Evolutionary conservation across 169 alveolate species (phyloP).

Genomic region (Perkinsus olseni): DNA sequence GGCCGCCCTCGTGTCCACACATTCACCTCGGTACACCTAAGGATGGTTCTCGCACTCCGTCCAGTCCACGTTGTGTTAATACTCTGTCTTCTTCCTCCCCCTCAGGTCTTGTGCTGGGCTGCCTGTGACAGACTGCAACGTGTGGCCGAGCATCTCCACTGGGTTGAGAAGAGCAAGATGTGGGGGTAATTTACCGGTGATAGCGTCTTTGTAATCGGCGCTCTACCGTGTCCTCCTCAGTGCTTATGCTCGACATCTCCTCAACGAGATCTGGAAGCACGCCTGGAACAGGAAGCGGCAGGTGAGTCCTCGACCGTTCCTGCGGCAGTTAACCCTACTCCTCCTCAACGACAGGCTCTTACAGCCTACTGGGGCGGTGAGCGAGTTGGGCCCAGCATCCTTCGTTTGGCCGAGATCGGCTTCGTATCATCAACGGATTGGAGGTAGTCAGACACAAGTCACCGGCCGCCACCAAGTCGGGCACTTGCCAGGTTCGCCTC

Average conservation of each 20-base stretch:
- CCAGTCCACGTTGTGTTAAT: too few species aligned
- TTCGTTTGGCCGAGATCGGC: not conserved
- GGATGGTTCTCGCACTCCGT: too few species aligned
- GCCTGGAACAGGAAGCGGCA: constrained; percentile 6
- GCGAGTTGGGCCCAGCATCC: not conserved
- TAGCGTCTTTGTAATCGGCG: too few species aligned
- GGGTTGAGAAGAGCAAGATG: constrained; percentile 1
- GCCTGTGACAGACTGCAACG: not conserved
- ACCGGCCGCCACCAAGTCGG: not conserved
- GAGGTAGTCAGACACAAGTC: not conserved
- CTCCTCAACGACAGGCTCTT: too few species aligned
- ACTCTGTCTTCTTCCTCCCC: too few species aligned
- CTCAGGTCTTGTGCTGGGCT: not conserved
- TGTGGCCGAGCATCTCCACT: not conserved
- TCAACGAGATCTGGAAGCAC: not conserved
- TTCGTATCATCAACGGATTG: not conserved
- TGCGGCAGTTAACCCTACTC: too few species aligned
- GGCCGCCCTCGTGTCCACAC: not conserved
- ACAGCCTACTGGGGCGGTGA: not conserved
- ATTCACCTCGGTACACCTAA: not conserved
- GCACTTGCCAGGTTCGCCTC: not conserved
- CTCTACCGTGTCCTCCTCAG: too few species aligned
- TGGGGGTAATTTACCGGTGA: too few species aligned
- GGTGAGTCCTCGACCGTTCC: not conserved
- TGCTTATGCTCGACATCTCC: not conserved